Conservation (phyloP, 1,284 basidiomycete genomes). For the Serendipita sp. region DNA sequence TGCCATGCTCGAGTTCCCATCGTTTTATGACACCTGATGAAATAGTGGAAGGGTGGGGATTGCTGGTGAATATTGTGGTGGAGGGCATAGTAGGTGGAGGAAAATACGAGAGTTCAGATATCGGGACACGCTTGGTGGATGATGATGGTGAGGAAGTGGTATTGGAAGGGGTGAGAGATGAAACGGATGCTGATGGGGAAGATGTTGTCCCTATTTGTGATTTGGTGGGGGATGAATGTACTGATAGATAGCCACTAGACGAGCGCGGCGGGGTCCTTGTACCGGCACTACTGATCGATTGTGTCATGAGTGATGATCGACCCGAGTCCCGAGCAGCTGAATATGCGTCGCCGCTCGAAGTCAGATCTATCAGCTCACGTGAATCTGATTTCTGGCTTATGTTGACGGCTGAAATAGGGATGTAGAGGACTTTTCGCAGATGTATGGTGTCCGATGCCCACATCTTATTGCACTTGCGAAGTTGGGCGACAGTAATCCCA, state of each 20-base stretch:
- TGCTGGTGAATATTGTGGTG: neutral
- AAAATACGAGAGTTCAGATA: conserved; percentile 43
- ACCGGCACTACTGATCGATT: no score
- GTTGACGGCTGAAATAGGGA: conserved; percentile 38
- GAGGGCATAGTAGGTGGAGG: conserved; percentile 28
- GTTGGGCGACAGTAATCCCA: conserved; percentile 66
- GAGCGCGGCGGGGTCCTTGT: no score
- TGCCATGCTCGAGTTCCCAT: neutral
- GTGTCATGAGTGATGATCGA: no score
- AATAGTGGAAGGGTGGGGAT: conserved; percentile 3
- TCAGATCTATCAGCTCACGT: neutral
- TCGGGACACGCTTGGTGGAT: conserved; percentile 33
- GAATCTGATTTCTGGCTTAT: neutral
- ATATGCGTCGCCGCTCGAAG: neutral
- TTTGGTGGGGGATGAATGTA: neutral
- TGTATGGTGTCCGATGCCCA: conserved; percentile 86
- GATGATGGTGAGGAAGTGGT: conserved; percentile 8
- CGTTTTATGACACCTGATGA: neutral
- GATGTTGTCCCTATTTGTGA: neutral
- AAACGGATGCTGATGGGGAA: neutral
- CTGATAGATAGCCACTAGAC: neutral
- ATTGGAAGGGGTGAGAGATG: neutral
- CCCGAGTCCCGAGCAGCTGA: no score
- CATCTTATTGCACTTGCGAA: conserved; percentile 76
- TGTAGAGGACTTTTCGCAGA: conserved; percentile 65